These are phyloP conservation scores for Vaccinium corymbosum DNA, from an alignment of 148 eudicot species.

Conservation along the genomic window DNA sequence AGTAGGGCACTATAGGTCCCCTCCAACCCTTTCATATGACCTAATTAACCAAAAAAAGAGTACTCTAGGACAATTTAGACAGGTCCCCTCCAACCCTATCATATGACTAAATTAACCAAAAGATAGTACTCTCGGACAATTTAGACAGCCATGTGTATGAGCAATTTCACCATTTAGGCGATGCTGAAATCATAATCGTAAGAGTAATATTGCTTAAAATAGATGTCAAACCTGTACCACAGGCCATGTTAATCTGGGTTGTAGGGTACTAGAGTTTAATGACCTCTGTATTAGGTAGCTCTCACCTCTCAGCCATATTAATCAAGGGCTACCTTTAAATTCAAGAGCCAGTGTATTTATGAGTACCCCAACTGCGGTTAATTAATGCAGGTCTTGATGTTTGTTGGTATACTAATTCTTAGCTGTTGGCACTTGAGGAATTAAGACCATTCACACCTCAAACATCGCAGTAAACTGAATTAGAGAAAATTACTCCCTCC, in stretches of 20 bases:
- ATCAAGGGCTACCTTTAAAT: background rate
- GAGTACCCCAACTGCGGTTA: background rate
- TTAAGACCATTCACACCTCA: background rate
- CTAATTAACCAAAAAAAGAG: too few relatives aligned
- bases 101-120: too few relatives aligned
- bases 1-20: too few relatives aligned
- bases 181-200: background rate
- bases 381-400: background rate
- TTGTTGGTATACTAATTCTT: background rate
- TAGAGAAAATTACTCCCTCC: too few relatives aligned
- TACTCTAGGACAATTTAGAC: too few relatives aligned
- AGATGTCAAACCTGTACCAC: background rate
- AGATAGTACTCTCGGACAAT: too few relatives aligned
- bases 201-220: background rate
- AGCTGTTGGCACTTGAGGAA: background rate
- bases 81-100: too few relatives aligned
- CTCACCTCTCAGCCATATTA: background rate
- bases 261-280: background rate
- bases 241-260: background rate
- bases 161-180: background rate
- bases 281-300: background rate
- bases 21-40: too few relatives aligned
- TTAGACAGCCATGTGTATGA: too few relatives aligned
- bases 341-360: background rate
- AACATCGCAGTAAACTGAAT: too few relatives aligned